Conservation (phyloP, 2,329 filamentous ascomycete species). For the Penicillium expansum region DNA sequence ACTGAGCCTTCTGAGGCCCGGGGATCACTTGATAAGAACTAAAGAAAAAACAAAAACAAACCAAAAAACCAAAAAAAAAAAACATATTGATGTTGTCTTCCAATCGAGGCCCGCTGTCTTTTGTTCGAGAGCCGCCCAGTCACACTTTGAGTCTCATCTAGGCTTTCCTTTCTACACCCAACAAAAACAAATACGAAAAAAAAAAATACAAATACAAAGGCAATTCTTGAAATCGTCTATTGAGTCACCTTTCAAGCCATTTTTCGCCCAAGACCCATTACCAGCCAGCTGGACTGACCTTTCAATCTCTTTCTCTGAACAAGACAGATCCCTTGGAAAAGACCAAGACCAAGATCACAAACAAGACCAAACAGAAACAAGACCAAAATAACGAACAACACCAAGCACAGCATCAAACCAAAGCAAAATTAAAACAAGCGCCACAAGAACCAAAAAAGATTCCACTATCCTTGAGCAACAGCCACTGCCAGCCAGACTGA, state of each 20-base stretch:
- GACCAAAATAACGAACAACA: neutral
- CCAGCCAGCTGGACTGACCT: neutral
- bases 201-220: neutral
- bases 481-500: neutral
- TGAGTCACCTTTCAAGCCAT: too few species aligned
- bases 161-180: neutral
- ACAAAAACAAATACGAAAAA: neutral
- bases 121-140: neutral
- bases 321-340: neutral
- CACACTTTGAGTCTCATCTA: neutral
- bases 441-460: neutral
- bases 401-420: neutral
- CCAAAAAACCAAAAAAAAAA: too few species aligned
- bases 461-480: neutral
- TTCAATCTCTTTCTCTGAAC: neutral
- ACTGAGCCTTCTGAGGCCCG: constrained; percentile 30
- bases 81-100: neutral
- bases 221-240: too few species aligned
- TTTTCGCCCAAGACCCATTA: neutral
- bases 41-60: too few species aligned
- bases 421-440: neutral
- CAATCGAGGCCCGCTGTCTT: neutral
- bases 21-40: constrained; percentile 34
- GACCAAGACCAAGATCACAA: too few species aligned
- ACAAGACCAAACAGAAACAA: neutral